Evolutionary conservation across 768 basidiomycete genomes (phyloP).

Genomic region (Termitomyces sp.): DNA sequence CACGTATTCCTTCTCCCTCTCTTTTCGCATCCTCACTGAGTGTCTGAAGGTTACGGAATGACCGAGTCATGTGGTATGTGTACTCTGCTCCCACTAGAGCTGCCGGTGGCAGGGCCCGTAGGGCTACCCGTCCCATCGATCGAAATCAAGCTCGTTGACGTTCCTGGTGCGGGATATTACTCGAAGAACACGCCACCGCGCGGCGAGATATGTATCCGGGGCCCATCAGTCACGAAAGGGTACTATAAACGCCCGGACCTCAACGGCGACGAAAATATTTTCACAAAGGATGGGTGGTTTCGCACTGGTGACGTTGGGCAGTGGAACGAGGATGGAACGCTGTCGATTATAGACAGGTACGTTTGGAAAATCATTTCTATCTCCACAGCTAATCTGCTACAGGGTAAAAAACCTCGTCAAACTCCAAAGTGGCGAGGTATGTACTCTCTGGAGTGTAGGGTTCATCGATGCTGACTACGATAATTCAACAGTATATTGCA

Average conservation of each 20-base stretch:
- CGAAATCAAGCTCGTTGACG: constrained; percentile 86
- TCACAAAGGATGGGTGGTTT: constrained; percentile 90
- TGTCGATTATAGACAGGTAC: constrained; percentile 84
- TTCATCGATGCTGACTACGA: background rate
- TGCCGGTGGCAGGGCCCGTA: constrained; percentile 68
- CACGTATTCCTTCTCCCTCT: constrained; percentile 24
- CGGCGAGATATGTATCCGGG: constrained; percentile 88
- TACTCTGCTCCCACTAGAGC: constrained; percentile 79
- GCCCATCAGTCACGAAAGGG: constrained; percentile 78
- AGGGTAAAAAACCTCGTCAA: constrained; percentile 18
- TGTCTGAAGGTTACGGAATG: constrained; percentile 83
- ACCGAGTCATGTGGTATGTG: constrained; percentile 95
- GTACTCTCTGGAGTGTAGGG: background rate
- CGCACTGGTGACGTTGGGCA: constrained; percentile 93
- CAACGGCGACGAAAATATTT: constrained; percentile 77
- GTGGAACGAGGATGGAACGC: constrained; percentile 91
- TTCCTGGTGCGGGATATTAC: constrained; percentile 80
- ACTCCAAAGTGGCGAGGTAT: constrained; percentile 19
- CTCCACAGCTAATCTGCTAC: background rate
- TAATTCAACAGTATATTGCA: constrained; percentile 70
- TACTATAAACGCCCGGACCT: constrained; percentile 94
- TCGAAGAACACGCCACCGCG: constrained; percentile 68
- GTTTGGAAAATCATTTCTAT: constrained; percentile 13
- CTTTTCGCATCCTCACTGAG: background rate
- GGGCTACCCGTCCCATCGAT: constrained; percentile 84